Percentiles rank a stretch among this genome's conserved stretches.
Evolutionary conservation across 2,329 filamentous ascomycete species (phyloP).

Genomic region (Fusarium xylarioides): DNA sequence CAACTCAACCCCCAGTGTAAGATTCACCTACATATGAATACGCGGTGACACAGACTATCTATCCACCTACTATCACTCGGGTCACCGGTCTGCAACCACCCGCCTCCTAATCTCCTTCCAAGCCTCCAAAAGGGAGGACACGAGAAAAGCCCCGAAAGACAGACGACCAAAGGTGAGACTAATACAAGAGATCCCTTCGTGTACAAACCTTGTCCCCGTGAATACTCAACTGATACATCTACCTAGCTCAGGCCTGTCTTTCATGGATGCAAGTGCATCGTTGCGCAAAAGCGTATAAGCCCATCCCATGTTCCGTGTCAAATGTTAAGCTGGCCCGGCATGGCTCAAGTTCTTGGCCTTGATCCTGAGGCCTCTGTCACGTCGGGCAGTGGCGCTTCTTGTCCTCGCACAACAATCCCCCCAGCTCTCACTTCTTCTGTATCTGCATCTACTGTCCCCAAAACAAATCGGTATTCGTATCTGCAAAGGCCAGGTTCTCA

Average conservation of each 20-base stretch:
- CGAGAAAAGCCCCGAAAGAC: conserved; percentile 27
- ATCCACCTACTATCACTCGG: background rate
- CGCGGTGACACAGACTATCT: conserved; percentile 11
- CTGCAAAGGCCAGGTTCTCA: background rate
- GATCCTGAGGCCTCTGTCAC: conserved; percentile 34
- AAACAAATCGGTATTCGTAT: conserved; percentile 4
- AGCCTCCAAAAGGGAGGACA: background rate
- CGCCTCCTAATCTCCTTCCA: conserved; percentile 4
- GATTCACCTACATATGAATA: background rate
- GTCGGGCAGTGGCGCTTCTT: conserved; percentile 33
- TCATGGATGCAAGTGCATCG: conserved; percentile 39
- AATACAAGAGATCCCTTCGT: background rate
- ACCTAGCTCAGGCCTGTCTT: conserved; percentile 33
- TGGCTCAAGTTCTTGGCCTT: conserved; percentile 37
- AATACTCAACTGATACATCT: background rate
- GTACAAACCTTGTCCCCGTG: background rate
- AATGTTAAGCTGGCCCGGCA: conserved; percentile 32
- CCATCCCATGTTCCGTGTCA: conserved; percentile 12
- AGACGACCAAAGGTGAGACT: conserved; percentile 18
- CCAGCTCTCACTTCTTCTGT: conserved; percentile 15
- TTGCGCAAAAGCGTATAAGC: conserved; percentile 28
- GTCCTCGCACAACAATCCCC: conserved; percentile 28
- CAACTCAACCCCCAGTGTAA: background rate
- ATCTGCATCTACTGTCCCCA: background rate
- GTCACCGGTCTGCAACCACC: conserved; percentile 14